phyloP scores from a whole-genome alignment of 495 filamentous ascomycete species.

The Aspergillus taichungensis region DNA sequence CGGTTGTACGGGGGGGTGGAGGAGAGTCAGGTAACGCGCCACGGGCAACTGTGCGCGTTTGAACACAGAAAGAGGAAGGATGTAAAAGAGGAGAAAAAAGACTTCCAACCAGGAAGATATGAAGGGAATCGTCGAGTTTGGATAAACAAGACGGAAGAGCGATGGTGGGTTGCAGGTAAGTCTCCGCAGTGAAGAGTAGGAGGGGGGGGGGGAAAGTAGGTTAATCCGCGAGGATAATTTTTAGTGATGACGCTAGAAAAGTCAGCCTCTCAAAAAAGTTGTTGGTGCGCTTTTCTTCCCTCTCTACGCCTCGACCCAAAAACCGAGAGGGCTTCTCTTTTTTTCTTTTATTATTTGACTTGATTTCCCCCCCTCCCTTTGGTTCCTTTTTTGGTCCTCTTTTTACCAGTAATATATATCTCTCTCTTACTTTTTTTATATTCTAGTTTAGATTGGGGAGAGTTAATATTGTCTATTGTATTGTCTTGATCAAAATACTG shows the following conservation, averaged over 20 bases:
- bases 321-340: slow-evolving; percentile 14
- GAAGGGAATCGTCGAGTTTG: slow-evolving; percentile 5
- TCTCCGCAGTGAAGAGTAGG: slow-evolving; percentile 33
- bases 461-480: too few relatives aligned
- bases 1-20: slow-evolving; percentile 30
- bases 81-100: slow-evolving; percentile 13
- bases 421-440: too few relatives aligned
- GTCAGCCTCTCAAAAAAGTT: slow-evolving; percentile 27
- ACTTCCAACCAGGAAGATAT: slow-evolving; percentile 12
- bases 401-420: too few relatives aligned
- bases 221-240: slow-evolving; percentile 41
- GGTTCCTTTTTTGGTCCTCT: too few relatives aligned
- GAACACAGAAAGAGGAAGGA: slow-evolving; percentile 12
- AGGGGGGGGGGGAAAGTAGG: slow-evolving; percentile 37
- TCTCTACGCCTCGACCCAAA: slow-evolving; percentile 17
- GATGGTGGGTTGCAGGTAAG: slow-evolving; percentile 17
- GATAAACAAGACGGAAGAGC: slow-evolving; percentile 7
- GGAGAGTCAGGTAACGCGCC: slow-evolving; percentile 36
- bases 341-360: not conserved
- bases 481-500: too few relatives aligned
- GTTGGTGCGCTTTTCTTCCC: slow-evolving; percentile 17
- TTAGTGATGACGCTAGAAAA: slow-evolving; percentile 44
- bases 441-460: too few relatives aligned
- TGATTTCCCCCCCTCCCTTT: not conserved
- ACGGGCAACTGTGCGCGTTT: slow-evolving; percentile 38